Conservation (phyloP, 805 yeast species). For the Myxozyma sirexii region DNA sequence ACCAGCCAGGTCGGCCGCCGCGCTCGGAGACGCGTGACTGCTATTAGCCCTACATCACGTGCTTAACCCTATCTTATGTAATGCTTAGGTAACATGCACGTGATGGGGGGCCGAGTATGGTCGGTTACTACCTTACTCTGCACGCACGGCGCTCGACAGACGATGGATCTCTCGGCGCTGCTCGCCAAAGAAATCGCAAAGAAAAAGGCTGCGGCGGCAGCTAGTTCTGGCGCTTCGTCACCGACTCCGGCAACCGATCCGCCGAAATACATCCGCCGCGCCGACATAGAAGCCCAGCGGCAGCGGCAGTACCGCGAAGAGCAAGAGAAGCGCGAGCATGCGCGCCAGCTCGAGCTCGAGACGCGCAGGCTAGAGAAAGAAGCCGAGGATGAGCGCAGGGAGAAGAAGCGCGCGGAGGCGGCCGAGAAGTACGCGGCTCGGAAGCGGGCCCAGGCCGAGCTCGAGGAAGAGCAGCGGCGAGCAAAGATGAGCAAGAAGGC, state of each 20-base stretch:
- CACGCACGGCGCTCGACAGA: no score
- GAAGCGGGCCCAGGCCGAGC: slow-evolving; percentile 30
- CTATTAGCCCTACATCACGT: neutral
- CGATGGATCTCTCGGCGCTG: slow-evolving; percentile 54
- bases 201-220: slow-evolving; percentile 44
- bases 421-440: slow-evolving; percentile 35
- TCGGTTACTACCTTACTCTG: no score
- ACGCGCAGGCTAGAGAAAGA: slow-evolving; percentile 43
- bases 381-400: slow-evolving; percentile 33
- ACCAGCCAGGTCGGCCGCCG: no score
- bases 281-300: slow-evolving; percentile 32
- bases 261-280: slow-evolving; percentile 30
- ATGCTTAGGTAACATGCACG: neutral
- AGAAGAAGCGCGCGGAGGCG: slow-evolving; percentile 32
- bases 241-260: slow-evolving; percentile 13
- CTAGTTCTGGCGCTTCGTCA: slow-evolving; percentile 4
- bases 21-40: no score
- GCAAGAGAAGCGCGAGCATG: slow-evolving; percentile 31
- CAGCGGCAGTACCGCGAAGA: slow-evolving; percentile 29
- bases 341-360: slow-evolving; percentile 27
- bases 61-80: neutral
- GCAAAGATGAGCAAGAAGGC: slow-evolving; percentile 35
- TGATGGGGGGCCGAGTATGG: neutral
- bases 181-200: slow-evolving; percentile 53
- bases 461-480: slow-evolving; percentile 33